These are phyloP conservation scores for Corchorus olitorius DNA, from an alignment of 345 rosid genomes.

Conservation along the genomic window DNA sequence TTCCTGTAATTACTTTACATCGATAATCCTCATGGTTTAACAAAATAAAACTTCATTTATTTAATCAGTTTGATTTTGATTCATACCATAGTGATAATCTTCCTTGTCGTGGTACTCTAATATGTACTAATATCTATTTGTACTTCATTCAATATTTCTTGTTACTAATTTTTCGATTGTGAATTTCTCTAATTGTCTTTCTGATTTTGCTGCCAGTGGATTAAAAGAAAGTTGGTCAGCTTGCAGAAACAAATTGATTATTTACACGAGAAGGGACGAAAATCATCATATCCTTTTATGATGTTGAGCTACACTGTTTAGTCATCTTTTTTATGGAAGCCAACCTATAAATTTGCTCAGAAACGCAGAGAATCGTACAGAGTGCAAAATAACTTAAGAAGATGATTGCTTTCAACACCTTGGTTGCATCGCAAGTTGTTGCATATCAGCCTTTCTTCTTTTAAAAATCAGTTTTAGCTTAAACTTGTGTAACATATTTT, in stretches of 20 bases:
- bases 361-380: too few species aligned
- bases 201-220: slow-evolving; percentile 36
- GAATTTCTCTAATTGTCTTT: background rate
- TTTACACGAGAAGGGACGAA: slow-evolving; percentile 56
- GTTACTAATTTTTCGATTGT: background rate
- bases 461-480: too few species aligned
- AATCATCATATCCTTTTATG: slow-evolving; percentile 52
- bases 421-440: too few species aligned
- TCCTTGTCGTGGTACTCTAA: background rate
- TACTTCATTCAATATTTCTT: background rate
- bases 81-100: too few species aligned
- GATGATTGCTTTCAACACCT: too few species aligned
- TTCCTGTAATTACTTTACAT: background rate
- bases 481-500: too few species aligned
- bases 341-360: background rate
- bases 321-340: background rate
- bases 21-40: background rate
- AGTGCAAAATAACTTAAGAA: too few species aligned
- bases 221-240: slow-evolving; percentile 35
- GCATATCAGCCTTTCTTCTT: too few species aligned
- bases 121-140: background rate
- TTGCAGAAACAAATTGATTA: slow-evolving; percentile 34
- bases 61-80: slow-evolving; percentile 7
- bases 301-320: background rate
- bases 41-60: background rate